Base-by-base conservation (phyloP, 495 filamentous ascomycete genomes). In the Sabuloglossum arenarium region DNA sequence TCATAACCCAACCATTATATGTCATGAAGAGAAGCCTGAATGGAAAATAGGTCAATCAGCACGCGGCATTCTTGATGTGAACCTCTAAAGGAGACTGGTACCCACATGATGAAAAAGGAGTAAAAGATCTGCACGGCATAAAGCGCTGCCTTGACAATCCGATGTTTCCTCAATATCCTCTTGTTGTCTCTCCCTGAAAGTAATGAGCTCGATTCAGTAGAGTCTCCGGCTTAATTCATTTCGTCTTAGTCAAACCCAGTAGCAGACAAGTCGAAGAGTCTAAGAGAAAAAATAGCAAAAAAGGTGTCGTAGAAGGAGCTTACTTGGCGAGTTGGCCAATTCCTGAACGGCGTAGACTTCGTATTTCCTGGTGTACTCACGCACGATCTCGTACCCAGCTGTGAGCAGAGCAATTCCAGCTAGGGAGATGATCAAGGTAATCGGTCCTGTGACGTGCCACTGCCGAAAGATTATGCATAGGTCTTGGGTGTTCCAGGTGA, bases 51-150 rank as follows among this genome's bases (percentile, higher is more conserved):
- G 23, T 6, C 16, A 55, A 31, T 37, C 16, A 55, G 53, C 6
- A 19, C n/a, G 9, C 3, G 19, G 19, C 32, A 1, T 32, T 29
- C 3, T 4, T 23, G 3, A n/a, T 42, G 23, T 8, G 14, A 6
- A 21, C 2, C 34, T 12, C 2, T 6, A 47, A 29, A 9, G 12
- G 9, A 12, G 45, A 8, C 31, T 16, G 52, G 16, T 5, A 84
- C 88, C 81, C 63, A 97, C 91, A 99, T 99, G 62, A 99, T 93
- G 70, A 99, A 97, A 63, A 99, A 96, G 51, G 88, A 90, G 70
- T 99, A 99, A 64, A 96, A 99, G 55, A 89, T 90, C 75, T 99
- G 91, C 34, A 88, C 70, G 25, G 81, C 91, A 70, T 99, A 99
- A 59, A 99, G 71, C 21, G 77, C 67, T 31, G 85, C 82, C 73